These are phyloP conservation scores for Candida suzukii DNA, from an alignment of 805 yeast genomes.

Conservation along the genomic window DNA sequence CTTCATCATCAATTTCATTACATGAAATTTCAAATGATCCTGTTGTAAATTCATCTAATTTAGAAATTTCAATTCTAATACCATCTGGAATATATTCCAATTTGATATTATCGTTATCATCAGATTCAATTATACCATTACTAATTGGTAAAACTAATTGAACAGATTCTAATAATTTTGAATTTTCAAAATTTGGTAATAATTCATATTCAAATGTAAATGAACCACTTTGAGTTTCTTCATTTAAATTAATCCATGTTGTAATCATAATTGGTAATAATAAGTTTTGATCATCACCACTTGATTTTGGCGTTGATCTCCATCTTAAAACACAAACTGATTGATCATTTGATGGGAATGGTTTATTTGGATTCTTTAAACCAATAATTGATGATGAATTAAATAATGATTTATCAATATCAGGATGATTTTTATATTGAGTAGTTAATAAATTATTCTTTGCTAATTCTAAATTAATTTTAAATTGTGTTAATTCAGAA, in stretches of 20 bases:
- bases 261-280: conserved; percentile 65
- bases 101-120: conserved; percentile 47
- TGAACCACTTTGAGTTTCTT: conserved; percentile 52
- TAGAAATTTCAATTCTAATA: conserved; percentile 54
- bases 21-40: conserved; percentile 79
- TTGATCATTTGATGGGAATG: conserved; percentile 90
- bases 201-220: conserved; percentile 89
- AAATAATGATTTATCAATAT: conserved; percentile 77
- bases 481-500: conserved; percentile 59
- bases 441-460: conserved; percentile 38
- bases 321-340: conserved; percentile 88
- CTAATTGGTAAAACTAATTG: conserved; percentile 59
- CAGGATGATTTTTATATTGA: conserved; percentile 92
- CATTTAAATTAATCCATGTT: conserved; percentile 72
- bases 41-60: conserved; percentile 38
- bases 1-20: conserved; percentile 65
- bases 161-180: conserved; percentile 45
- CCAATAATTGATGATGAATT: conserved; percentile 51
- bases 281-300: conserved; percentile 48
- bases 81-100: conserved; percentile 63
- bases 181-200: conserved; percentile 30
- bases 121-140: conserved; percentile 45
- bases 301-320: conserved; percentile 59
- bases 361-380: conserved; percentile 67
- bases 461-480: conserved; percentile 48